phyloP scores from a whole-genome alignment of 1,139 yeast genomes.

The Casaregolazyma suthepensis region DNA sequence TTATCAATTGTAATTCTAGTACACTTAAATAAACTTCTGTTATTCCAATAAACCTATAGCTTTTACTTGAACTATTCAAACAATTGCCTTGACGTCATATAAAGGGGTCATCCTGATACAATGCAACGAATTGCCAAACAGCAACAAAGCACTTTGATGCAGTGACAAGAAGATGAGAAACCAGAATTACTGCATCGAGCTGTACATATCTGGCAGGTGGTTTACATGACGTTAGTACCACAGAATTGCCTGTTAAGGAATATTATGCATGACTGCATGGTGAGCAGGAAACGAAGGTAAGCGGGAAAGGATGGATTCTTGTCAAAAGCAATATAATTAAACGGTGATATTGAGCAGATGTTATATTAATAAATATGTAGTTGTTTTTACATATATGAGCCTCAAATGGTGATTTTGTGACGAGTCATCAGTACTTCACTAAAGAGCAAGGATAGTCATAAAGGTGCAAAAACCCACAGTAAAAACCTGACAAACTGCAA shows the following conservation, averaged over 20 bases:
- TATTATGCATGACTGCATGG: neutral
- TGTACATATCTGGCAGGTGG: neutral
- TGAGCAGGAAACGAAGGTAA: neutral
- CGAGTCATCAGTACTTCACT: neutral
- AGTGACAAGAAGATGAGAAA: neutral
- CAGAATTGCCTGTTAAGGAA: neutral
- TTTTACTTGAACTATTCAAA: too few species aligned
- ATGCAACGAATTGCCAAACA: neutral
- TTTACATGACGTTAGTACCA: neutral
- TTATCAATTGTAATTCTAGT: neutral
- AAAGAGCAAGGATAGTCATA: neutral
- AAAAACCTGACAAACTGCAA: neutral
- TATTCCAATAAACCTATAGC: too few species aligned
- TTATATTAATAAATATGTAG: neutral
- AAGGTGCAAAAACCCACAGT: neutral
- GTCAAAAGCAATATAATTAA: neutral
- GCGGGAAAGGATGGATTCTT: too few species aligned
- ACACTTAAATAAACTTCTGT: too few species aligned
- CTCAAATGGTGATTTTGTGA: neutral
- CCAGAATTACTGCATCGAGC: neutral
- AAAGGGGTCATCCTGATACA: neutral
- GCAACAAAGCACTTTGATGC: neutral
- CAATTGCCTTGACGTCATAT: neutral
- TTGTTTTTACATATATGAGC: neutral
- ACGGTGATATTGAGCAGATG: neutral